Percentiles rank a stretch among this genome's conserved stretches.
phyloP scores from a whole-genome alignment of 257 asterid genomes.

The Solanum lignicaule region DNA sequence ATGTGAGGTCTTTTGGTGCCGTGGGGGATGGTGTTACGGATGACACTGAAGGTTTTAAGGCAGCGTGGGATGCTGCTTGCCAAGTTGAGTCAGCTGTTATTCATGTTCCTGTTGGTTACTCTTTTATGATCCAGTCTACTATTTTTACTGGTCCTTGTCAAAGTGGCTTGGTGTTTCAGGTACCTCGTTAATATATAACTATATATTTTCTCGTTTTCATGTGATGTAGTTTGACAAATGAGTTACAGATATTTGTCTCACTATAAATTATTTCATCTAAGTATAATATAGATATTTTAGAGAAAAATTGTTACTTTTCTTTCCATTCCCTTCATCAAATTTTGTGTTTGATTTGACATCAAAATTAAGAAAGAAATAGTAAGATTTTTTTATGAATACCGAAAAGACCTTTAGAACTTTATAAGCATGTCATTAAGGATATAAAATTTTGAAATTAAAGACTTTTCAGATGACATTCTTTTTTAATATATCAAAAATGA shows the following conservation, averaged over 20 bases:
- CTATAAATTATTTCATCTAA: not conserved
- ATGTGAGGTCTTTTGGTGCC: constrained; percentile 41
- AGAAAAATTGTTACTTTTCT: not conserved
- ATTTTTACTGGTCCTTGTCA: constrained; percentile 59
- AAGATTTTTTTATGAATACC: too few relatives aligned
- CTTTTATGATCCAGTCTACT: constrained; percentile 47
- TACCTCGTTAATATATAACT: not conserved
- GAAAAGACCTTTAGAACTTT: too few relatives aligned
- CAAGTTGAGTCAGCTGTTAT: constrained; percentile 22
- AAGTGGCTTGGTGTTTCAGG: constrained; percentile 35
- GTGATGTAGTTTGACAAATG: not conserved
- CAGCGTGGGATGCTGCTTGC: constrained; percentile 53
- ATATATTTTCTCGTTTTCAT: not conserved
- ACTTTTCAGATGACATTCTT: not conserved
- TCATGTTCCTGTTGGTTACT: constrained; percentile 28
- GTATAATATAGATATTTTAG: not conserved
- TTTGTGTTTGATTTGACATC: not conserved
- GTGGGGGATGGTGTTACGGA: constrained; percentile 36
- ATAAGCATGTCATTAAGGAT: not conserved
- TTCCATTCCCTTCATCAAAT: not conserved
- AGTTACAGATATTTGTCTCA: too few relatives aligned
- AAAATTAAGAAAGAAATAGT: not conserved
- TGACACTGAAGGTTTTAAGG: constrained; percentile 44
- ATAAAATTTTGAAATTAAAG: too few relatives aligned
- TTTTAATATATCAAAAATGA: too few relatives aligned